A percentile compares a stretch with the other conserved stretches of the same genome.
phyloP scores from a whole-genome alignment of 2,329 filamentous ascomycete species.

The Trichophyton mentagrophytes region DNA sequence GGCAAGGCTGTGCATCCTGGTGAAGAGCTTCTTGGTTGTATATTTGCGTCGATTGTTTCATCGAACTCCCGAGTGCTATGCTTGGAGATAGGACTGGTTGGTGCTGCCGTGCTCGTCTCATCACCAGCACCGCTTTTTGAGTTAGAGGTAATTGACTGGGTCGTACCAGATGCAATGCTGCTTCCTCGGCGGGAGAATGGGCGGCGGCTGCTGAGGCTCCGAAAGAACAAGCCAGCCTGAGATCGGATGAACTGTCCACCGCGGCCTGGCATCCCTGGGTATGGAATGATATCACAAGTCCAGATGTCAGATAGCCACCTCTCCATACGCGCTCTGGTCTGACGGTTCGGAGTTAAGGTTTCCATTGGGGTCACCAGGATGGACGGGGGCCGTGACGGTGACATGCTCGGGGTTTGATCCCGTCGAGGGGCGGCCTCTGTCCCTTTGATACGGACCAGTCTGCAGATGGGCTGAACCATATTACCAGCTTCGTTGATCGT shows the following conservation, averaged over 20 bases:
- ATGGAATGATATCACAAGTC: constrained; percentile 68
- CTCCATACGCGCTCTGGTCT: constrained; percentile 67
- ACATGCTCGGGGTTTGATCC: constrained; percentile 5
- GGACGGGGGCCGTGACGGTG: constrained; percentile 43
- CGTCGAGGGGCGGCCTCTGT: constrained; percentile 10
- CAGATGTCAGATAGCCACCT: constrained; percentile 63
- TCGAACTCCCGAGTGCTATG: constrained; percentile 3
- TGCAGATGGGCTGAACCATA: constrained; percentile 5
- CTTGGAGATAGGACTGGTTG: neutral
- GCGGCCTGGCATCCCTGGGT: constrained; percentile 62
- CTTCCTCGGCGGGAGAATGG: constrained; percentile 61
- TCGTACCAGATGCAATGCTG: constrained; percentile 34
- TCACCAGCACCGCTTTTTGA: constrained; percentile 6
- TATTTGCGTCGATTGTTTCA: constrained; percentile 4
- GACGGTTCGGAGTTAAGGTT: constrained; percentile 59
- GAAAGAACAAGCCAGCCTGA: constrained; percentile 75
- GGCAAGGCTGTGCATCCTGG: constrained; percentile 4
- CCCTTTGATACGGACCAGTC: constrained; percentile 13
- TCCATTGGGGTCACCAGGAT: constrained; percentile 51
- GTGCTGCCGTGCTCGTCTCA: neutral
- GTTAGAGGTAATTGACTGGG: constrained; percentile 7
- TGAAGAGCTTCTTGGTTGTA: neutral
- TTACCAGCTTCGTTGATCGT: constrained; percentile 49
- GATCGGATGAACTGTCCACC: constrained; percentile 61
- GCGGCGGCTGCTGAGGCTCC: constrained; percentile 69